Conservation (phyloP, 345 rosid species). For the Boechera divaricarpa region DNA sequence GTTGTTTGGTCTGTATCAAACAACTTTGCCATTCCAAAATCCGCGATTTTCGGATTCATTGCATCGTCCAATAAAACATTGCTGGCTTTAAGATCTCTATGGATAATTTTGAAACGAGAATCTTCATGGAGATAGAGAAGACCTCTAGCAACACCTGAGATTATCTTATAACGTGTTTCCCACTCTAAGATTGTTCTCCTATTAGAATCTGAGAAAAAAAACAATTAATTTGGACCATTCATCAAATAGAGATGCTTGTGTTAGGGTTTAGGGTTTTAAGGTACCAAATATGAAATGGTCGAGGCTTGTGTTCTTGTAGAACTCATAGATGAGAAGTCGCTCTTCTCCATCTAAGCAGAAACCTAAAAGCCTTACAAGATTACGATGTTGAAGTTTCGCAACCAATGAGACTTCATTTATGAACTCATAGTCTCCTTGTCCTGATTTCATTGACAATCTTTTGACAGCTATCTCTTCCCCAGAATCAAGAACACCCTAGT, state of each 20-base stretch:
- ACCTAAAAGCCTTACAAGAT: constrained; percentile 50
- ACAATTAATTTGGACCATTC: background rate
- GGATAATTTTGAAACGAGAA: constrained; percentile 56
- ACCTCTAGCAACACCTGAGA: constrained; percentile 42
- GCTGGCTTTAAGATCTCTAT: constrained; percentile 59
- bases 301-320: constrained; percentile 52
- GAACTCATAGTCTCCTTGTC: constrained; percentile 54
- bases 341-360: constrained; percentile 48
- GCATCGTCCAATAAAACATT: constrained; percentile 50
- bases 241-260: background rate
- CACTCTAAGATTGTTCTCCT: constrained; percentile 26
- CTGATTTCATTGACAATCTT: constrained; percentile 51
- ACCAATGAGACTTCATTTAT: constrained; percentile 52
- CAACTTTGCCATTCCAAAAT: constrained; percentile 58
- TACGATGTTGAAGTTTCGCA: constrained; percentile 57
- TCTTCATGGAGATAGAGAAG: constrained; percentile 52
- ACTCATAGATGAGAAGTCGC: constrained; percentile 52
- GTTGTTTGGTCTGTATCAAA: constrained; percentile 42
- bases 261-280: background rate
- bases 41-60: constrained; percentile 60
- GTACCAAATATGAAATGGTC: constrained; percentile 49
- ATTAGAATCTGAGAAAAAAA: constrained; percentile 17
- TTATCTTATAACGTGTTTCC: constrained; percentile 37
- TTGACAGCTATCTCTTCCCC: constrained; percentile 57
- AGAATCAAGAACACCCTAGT: constrained; percentile 48